A percentile compares a stretch with the other conserved stretches of the same genome.
These are phyloP conservation scores for Chenopodium berlandieri DNA, from an alignment of 148 eudicot species.

Conservation along the genomic window DNA sequence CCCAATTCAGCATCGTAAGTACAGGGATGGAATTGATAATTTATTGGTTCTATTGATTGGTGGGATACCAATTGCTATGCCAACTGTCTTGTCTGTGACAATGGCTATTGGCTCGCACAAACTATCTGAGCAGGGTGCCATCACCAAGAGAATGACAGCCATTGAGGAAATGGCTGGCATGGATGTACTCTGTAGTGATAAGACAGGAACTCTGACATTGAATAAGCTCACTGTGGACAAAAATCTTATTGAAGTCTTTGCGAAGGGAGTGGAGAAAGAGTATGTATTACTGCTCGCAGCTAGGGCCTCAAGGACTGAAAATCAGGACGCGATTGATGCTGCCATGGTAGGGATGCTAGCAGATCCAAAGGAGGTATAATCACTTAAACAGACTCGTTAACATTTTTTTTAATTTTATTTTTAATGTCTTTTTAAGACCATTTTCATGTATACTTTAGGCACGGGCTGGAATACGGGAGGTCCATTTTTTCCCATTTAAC, in stretches of 20 bases:
- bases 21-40: conserved; percentile 64
- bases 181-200: conserved; percentile 81
- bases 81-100: conserved; percentile 68
- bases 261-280: conserved; percentile 59
- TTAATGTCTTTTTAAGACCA: not conserved
- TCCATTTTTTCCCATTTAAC: conserved; percentile 77
- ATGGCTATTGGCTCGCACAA: conserved; percentile 79
- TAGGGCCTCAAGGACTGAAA: conserved; percentile 70
- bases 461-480: conserved; percentile 62
- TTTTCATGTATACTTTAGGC: conserved; percentile 36
- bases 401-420: not conserved
- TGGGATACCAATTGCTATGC: conserved; percentile 77
- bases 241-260: conserved; percentile 56
- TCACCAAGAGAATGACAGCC: conserved; percentile 81
- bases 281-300: conserved; percentile 65
- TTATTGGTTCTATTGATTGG: conserved; percentile 62
- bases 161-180: conserved; percentile 88
- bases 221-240: conserved; percentile 66
- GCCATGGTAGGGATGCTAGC: conserved; percentile 68
- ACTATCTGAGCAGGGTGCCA: conserved; percentile 72
- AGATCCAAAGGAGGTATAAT: conserved; percentile 74
- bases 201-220: conserved; percentile 70
- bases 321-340: conserved; percentile 85
- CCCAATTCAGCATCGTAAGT: conserved; percentile 51
- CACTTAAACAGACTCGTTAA: not conserved